These are phyloP conservation scores for Mollisia scopiformis DNA, from an alignment of 2,329 filamentous ascomycete genomes.

Conservation along the genomic window DNA sequence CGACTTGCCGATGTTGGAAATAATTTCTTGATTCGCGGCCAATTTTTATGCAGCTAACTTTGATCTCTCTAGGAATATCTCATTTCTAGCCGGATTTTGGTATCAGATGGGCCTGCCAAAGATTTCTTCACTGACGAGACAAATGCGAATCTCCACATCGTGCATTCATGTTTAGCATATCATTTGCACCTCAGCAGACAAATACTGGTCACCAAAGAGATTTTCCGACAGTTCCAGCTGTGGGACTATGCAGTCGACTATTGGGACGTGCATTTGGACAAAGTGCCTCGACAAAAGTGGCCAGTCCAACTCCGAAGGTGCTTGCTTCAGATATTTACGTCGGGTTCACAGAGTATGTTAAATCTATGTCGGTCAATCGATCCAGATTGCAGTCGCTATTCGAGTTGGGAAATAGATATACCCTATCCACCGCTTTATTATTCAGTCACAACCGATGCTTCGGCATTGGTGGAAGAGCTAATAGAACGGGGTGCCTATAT, in stretches of 20 bases:
- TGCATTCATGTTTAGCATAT: background rate
- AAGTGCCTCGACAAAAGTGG: background rate
- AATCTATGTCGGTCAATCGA: background rate
- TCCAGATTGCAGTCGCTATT: background rate
- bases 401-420: background rate
- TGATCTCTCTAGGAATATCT: constrained; percentile 39
- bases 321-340: background rate
- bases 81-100: constrained; percentile 16
- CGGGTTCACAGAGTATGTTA: background rate
- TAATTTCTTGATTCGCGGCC: too few species aligned
- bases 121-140: background rate
- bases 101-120: background rate
- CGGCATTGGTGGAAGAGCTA: background rate
- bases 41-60: too few species aligned
- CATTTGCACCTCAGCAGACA: background rate
- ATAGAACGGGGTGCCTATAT: constrained; percentile 1
- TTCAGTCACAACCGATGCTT: background rate
- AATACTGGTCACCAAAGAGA: background rate
- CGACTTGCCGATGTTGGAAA: too few species aligned
- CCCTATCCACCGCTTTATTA: background rate
- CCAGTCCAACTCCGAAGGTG: background rate
- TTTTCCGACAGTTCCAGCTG: background rate
- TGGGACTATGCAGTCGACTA: constrained; percentile 1
- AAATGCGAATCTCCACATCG: background rate
- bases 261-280: background rate